Evolutionary conservation across 2,329 filamentous ascomycete genomes (phyloP), one percentile per base, ranked within the genome.

Genomic region (Monilinia aucupariae): DNA sequence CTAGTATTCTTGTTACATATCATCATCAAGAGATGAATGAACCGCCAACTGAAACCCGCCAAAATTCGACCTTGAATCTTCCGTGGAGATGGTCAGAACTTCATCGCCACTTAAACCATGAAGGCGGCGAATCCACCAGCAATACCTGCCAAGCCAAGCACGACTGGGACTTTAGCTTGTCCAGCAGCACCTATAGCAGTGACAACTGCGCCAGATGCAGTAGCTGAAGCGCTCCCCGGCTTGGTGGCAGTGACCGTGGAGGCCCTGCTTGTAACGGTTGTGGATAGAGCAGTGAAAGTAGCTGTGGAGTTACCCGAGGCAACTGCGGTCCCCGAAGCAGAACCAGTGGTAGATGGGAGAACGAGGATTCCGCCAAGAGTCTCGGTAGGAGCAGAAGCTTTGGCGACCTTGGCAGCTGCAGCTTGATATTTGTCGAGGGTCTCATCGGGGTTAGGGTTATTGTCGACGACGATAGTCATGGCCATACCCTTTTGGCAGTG

Each of bases 401-500:
- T 10, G 20, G 13, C 17, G 3, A 58, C 52, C 1, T 22, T 22
- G 10, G 51, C 52, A 7, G 60, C 60, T 12, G 60, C 43, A 2
- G 13, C 30, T 27, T 58, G 39, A 20, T 62, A 62, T 25, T 41
- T 13, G 4, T 50, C 32, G 20, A 62, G 22, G 9, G 60, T 62
- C 17, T 58, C 10, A 15, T 41, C 12, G 1, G 17, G 4, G 3
- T 37, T 5, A 2, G 45, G 34, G 17, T 47, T 37, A 5, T 81
- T 76, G 54, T 87, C 81, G n/a, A 74, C 72, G 4, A 48, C 15
- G 3, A 58, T 25, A n/a, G 32, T 9, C 71, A 72, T 71, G 5
- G 65, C 65, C 73, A 74, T 74, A 6, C 73, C 73, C 9, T 59
- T 64, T 64, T 91, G 83, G 76, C 90, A 94, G 77, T 94, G 90